Conservation (phyloP, 768 basidiomycete species). For the Amanita molliuscula region DNA sequence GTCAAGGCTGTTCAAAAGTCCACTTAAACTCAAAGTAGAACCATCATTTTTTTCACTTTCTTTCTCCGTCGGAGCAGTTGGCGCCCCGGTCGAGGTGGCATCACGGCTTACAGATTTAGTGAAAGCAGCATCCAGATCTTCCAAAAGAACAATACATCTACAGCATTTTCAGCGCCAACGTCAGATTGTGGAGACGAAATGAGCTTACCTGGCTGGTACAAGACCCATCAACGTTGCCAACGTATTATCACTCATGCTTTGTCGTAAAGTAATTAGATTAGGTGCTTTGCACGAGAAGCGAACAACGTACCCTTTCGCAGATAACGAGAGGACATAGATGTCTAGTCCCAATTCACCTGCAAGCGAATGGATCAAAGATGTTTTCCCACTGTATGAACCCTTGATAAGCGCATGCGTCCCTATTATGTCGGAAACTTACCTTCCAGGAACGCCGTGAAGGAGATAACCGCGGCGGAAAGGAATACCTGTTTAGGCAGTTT, state of each 20-base stretch:
- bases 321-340: conserved; percentile 85
- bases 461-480: conserved; percentile 84
- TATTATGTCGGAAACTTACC: conserved; percentile 29
- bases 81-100: conserved; percentile 64
- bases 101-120: conserved; percentile 83
- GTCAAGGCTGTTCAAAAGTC: conserved; percentile 77
- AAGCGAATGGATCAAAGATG: conserved; percentile 76
- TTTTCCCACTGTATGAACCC: conserved; percentile 54
- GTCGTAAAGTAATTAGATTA: conserved; percentile 7
- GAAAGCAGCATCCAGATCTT: conserved; percentile 90
- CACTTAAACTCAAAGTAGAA: conserved; percentile 78
- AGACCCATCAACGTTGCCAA: conserved; percentile 80
- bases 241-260: conserved; percentile 85
- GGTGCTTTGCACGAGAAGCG: background rate
- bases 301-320: conserved; percentile 65
- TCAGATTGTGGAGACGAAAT: conserved; percentile 1
- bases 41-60: conserved; percentile 50
- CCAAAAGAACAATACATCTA: conserved; percentile 87
- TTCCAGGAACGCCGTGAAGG: conserved; percentile 78
- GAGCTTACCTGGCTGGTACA: conserved; percentile 65
- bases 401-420: conserved; percentile 2
- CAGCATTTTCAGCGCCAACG: conserved; percentile 10
- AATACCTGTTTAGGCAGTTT: conserved; percentile 42
- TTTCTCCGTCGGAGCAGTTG: conserved; percentile 37
- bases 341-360: conserved; percentile 81